Evolutionary conservation across 768 basidiomycete species (phyloP).

Genomic region (Boletales sp.): DNA sequence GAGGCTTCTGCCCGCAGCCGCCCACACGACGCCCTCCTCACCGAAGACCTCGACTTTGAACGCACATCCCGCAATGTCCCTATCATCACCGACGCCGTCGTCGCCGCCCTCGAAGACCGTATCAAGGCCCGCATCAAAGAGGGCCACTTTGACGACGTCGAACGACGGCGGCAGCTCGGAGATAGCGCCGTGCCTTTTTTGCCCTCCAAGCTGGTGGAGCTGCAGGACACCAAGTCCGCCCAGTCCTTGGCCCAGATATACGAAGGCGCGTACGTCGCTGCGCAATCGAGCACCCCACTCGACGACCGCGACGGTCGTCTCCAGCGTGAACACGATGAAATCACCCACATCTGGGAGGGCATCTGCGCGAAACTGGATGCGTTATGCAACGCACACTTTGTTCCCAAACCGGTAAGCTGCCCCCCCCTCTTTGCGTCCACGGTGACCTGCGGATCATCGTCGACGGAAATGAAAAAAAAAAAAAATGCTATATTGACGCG

Average conservation of each 20-base stretch:
- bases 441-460: too few species aligned
- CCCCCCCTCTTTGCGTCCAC: too few species aligned
- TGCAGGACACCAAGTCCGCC: conserved; percentile 83
- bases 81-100: conserved; percentile 83
- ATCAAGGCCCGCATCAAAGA: conserved; percentile 90
- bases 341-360: conserved; percentile 78
- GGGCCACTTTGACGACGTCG: conserved; percentile 86
- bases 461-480: too few species aligned
- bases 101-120: conserved; percentile 77
- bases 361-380: conserved; percentile 90
- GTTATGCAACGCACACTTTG: conserved; percentile 90
- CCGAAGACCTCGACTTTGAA: conserved; percentile 95
- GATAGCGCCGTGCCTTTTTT: conserved; percentile 85
- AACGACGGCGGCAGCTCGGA: conserved; percentile 63
- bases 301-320: conserved; percentile 90
- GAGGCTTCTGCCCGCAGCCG: conserved; percentile 80
- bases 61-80: conserved; percentile 84
- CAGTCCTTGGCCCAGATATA: conserved; percentile 95
- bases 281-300: conserved; percentile 46
- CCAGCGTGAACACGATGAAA: conserved; percentile 83
- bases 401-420: conserved; percentile 79
- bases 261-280: conserved; percentile 83
- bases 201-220: conserved; percentile 83
- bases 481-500: not conserved
- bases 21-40: conserved; percentile 87